Conservation (phyloP, 208 protist species). For the Balamuthia mandrillaris region DNA sequence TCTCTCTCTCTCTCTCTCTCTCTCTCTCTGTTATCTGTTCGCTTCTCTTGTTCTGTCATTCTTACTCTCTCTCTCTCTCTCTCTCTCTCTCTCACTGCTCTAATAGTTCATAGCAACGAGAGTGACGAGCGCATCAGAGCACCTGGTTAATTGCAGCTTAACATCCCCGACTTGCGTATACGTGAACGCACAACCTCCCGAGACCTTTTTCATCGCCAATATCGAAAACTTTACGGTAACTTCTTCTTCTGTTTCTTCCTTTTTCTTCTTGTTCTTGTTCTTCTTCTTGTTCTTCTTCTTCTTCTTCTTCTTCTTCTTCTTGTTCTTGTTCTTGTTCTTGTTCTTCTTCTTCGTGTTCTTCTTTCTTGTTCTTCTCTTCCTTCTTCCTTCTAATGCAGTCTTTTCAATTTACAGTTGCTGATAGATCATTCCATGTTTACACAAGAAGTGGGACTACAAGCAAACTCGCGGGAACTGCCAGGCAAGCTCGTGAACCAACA, state of each 20-base stretch:
- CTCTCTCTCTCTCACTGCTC: too few species aligned
- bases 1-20: too few species aligned
- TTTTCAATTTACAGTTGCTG: neutral
- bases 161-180: conserved; percentile 30
- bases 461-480: conserved; percentile 7
- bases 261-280: neutral
- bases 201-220: conserved; percentile 2
- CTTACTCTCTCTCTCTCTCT: too few species aligned
- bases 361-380: neutral
- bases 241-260: neutral
- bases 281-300: neutral
- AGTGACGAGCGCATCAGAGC: too few species aligned
- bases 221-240: conserved; percentile 42
- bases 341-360: neutral
- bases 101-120: too few species aligned
- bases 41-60: too few species aligned
- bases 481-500: neutral
- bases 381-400: neutral
- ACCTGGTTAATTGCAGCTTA: too few species aligned
- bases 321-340: neutral
- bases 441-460: neutral
- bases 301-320: neutral
- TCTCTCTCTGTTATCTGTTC: too few species aligned
- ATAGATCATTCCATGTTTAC: conserved; percentile 40
- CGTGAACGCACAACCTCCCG: neutral